Conservation (phyloP, 371 early-diverging fungal genomes). For the Smittium culicis region DNA sequence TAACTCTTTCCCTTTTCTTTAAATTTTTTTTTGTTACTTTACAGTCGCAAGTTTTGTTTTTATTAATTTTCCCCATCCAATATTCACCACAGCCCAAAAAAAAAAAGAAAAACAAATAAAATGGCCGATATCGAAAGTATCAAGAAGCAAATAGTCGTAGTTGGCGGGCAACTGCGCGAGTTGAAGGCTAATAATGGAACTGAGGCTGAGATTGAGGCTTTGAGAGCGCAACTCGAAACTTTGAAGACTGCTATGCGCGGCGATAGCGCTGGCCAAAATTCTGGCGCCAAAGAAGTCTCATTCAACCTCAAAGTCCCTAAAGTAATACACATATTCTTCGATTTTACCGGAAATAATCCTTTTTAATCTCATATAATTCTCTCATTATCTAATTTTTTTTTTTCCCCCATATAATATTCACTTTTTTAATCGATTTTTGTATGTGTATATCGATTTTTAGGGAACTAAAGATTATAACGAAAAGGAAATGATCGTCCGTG, state of each 20-base stretch:
- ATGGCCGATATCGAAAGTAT: constrained; percentile 1
- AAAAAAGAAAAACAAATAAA: too few species aligned
- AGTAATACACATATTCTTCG: constrained; percentile 1
- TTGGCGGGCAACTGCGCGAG: background rate
- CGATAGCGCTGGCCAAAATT: background rate
- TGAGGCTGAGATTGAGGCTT: constrained; percentile 4
- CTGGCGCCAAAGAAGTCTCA: background rate
- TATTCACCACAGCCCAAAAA: too few species aligned
- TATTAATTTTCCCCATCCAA: too few species aligned
- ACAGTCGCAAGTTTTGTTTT: too few species aligned
- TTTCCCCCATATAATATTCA: too few species aligned
- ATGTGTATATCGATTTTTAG: constrained; percentile 36
- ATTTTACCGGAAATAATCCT: background rate
- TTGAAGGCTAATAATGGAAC: constrained; percentile 4
- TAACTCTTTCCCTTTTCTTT: too few species aligned
- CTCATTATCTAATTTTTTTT: background rate
- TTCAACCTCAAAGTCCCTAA: constrained; percentile 9
- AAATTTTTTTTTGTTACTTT: too few species aligned
- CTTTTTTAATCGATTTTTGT: too few species aligned
- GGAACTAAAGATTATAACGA: constrained; percentile 95
- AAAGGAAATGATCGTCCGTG: constrained; percentile 88
- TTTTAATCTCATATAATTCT: background rate
- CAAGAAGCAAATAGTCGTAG: constrained; percentile 3
- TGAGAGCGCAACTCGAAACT: constrained; percentile 9
- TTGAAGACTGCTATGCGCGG: background rate